Conservation (phyloP, 805 yeast genomes). For the Candida qinlingensis region DNA sequence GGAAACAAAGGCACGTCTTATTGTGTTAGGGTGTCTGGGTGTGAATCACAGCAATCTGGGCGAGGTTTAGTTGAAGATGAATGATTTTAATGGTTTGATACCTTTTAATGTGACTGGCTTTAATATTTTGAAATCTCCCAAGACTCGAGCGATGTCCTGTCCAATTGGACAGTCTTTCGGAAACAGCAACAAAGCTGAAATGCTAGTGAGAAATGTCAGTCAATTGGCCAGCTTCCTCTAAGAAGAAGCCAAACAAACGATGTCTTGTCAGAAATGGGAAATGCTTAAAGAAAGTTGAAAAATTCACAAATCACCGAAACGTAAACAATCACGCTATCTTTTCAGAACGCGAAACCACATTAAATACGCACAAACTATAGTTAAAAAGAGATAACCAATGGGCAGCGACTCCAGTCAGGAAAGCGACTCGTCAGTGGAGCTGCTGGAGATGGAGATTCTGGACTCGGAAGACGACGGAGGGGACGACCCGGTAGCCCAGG, state of each 20-base stretch:
- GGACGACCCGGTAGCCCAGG: not conserved
- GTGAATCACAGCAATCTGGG: not conserved
- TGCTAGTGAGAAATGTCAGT: too few relatives aligned
- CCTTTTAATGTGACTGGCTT: not conserved
- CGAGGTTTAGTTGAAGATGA: not conserved
- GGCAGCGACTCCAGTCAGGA: not conserved
- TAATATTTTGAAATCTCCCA: too few relatives aligned
- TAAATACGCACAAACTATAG: too few relatives aligned
- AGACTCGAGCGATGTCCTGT: too few relatives aligned
- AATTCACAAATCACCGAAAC: not conserved
- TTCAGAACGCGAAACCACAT: not conserved
- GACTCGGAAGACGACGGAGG: slow-evolving; percentile 20
- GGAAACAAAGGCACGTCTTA: not conserved
- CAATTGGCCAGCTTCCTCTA: not conserved
- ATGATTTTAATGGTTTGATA: not conserved
- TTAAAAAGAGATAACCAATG: too few relatives aligned
- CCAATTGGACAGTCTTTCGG: too few relatives aligned
- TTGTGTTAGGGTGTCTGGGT: not conserved
- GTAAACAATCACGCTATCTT: not conserved
- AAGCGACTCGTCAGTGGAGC: slow-evolving; percentile 4
- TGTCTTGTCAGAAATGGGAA: not conserved
- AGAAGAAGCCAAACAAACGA: not conserved
- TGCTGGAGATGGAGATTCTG: slow-evolving; percentile 12
- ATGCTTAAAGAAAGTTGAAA: too few relatives aligned
- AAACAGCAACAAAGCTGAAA: too few relatives aligned